phyloP scores from a whole-genome alignment of 495 filamentous ascomycete genomes.

The Daldinia caldariorum region DNA sequence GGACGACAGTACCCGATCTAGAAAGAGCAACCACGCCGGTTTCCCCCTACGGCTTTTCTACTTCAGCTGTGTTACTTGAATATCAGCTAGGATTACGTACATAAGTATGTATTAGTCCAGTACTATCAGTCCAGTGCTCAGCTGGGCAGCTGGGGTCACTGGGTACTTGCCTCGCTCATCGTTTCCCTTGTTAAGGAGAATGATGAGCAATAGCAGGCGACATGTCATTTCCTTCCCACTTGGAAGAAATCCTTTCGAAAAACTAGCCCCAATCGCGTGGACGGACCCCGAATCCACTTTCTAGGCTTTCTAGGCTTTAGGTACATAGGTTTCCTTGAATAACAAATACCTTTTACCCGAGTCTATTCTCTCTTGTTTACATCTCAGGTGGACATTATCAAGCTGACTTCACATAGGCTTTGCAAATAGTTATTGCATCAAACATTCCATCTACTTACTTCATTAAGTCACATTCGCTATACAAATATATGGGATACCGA shows the following conservation, averaged over 20 bases:
- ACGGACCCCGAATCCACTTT: slow-evolving; percentile 7
- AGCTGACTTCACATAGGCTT: background rate
- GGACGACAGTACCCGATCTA: slow-evolving; percentile 2
- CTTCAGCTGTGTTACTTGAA: slow-evolving; percentile 7
- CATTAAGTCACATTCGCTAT: slow-evolving; percentile 28
- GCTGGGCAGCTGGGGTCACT: background rate
- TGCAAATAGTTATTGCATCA: slow-evolving; percentile 3
- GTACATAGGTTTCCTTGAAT: background rate
- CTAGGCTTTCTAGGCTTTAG: background rate
- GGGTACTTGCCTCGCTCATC: slow-evolving; percentile 5
- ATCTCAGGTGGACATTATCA: background rate
- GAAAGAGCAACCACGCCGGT: slow-evolving; percentile 1
- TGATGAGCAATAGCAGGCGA: slow-evolving; percentile 4
- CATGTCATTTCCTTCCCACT: slow-evolving; percentile 13
- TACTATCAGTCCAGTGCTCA: background rate
- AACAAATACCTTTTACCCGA: background rate
- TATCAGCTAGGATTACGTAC: slow-evolving; percentile 6
- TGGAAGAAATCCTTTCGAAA: slow-evolving; percentile 4
- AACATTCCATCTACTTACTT: background rate
- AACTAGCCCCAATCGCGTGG: slow-evolving; percentile 5
- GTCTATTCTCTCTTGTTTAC: slow-evolving; percentile 4
- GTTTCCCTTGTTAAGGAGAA: slow-evolving; percentile 10
- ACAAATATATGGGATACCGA: slow-evolving; percentile 14
- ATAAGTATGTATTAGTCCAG: slow-evolving; percentile 2
- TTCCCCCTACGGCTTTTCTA: slow-evolving; percentile 5